Evolutionary conservation across 2,329 filamentous ascomycete species (phyloP).

Genomic region (Colletotrichum falcatum): DNA sequence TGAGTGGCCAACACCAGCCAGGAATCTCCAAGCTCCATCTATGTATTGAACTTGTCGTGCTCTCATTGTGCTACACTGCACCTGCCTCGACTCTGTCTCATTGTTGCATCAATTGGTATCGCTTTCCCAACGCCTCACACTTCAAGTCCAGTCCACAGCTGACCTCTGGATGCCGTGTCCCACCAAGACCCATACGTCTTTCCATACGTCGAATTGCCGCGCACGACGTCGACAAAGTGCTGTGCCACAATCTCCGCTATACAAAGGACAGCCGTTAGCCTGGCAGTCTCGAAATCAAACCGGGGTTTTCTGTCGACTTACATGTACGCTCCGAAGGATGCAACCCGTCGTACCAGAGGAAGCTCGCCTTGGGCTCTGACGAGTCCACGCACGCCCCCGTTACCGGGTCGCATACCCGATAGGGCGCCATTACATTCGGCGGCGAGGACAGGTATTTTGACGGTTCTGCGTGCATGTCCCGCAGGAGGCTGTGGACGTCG

Average conservation of each 20-base stretch:
- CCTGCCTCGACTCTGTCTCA: not conserved
- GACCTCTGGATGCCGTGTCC: not conserved
- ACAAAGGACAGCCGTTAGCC: constrained; percentile 28
- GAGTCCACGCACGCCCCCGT: constrained; percentile 53
- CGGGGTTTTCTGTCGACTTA: constrained; percentile 47
- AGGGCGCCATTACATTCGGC: constrained; percentile 70
- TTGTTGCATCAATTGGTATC: not conserved
- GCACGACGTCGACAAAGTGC: constrained; percentile 56
- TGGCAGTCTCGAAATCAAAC: not conserved
- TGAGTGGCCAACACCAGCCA: not conserved
- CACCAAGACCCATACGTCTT: constrained; percentile 45
- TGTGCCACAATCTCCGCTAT: constrained; percentile 54
- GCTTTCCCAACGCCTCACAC: not conserved
- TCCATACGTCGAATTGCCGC: constrained; percentile 56
- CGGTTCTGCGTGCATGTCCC: constrained; percentile 74
- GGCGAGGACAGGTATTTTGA: constrained; percentile 71
- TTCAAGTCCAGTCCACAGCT: not conserved
- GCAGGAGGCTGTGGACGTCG: constrained; percentile 73
- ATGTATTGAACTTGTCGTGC: not conserved
- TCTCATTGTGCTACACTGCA: not conserved
- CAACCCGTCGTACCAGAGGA: constrained; percentile 78
- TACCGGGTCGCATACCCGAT: constrained; percentile 62
- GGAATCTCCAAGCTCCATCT: too few species aligned
- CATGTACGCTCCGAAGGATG: constrained; percentile 77
- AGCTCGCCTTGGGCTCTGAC: constrained; percentile 65